Evolutionary conservation across 2,329 filamentous ascomycete genomes (phyloP), one percentile per base, ranked within the genome.

Genomic region (Colletotrichum chrysophilum): DNA sequence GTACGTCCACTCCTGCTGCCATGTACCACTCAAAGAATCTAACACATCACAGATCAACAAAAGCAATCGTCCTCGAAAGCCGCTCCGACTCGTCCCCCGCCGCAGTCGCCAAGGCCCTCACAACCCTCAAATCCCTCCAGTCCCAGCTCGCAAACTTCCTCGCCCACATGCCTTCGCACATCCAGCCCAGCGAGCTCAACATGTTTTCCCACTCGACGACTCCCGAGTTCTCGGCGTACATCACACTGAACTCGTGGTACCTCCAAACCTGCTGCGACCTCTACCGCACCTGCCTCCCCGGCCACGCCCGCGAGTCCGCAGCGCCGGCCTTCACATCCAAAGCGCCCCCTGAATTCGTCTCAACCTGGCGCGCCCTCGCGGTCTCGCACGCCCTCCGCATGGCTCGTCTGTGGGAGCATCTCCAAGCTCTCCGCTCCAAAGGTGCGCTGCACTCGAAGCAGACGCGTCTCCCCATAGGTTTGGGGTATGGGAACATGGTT

Each of bases 141-240:
- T 30, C 65, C 7, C 48, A 34, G 10, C 60, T 74, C 8, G 3
- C 16, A 4, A 18, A 52, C 12, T 74, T 74, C 58, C 66, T 65
- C 48, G 16, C 24, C 16, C 61, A 66, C 8, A 58, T 58, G 26
- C 71, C 71, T 1, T 58, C 67, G 2, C 71, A 74, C 4, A 69
- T 74, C 4, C 58, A 70, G 18, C 48, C 68, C 3, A 66, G 21
- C 58, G 66, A 74, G 26, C 60, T 34, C 26, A 70, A 60, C 34
- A 74, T 74, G 66, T 74, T 74, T 4, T 70, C 71, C 4, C 66
- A 74, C 34, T 74, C 66, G 4, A 74, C 71, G 3, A 74, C 66
- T 0, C 58, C 66, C 21, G 71, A 74, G 34, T 74, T 74, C 34
- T 70, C 71, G 0, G 52, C 71, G 0, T 74, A 74, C 21, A 61